Base-by-base conservation (phyloP, 1,284 basidiomycete genomes). In the Apiotrichum brassicae region DNA sequence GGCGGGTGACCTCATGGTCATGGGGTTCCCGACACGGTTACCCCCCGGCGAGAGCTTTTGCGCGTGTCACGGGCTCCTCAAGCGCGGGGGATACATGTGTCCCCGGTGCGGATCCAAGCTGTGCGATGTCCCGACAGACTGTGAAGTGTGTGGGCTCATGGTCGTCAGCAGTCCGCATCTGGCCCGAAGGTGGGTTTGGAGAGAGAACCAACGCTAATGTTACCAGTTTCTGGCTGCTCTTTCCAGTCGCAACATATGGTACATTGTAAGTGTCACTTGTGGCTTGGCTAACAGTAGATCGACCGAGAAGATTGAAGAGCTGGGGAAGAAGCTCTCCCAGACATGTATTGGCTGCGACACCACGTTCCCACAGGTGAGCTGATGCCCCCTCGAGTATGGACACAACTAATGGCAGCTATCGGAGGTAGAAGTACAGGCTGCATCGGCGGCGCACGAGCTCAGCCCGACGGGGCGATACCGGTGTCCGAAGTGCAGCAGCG, bases 51-150 rank as follows among this genome's bases (percentile, higher is more conserved):
- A 86, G 9, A 84, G 84, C 43, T 78, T 95, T 19, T 99, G 94
- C 66, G 89, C 85, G 2, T 99, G 94, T 67, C 94, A 99, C 70
- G 87, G 87, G 3, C 82, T 90, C 55, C 77, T 97, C 64, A 87
- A 86, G 71, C 83, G 83, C 60, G 85, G 86, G 56, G 95, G 94
- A 5, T 99, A 94, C 74, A 78, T 95, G 14, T 99, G 94, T 70
- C 95, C 94, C 3, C 81, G 94, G 23, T 99, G 94, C 68, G 79
- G 83, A 35, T 82, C 86, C 46, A 91, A 94, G 76, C 80, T 97
- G 32, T 99, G 94, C 77, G 93, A 98, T 64, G 91, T 97, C 2
- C 94, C 94, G 33, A 98, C 94, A 6, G 95, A 98, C 68, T 99
- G 94, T 68, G 87, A 94, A 63, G 85, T 97, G 25, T 98, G 94